Evolutionary conservation across 2,329 filamentous ascomycete genomes (phyloP), one percentile per base, ranked within the genome.

Genomic region (Pseudogymnoascus sp.): DNA sequence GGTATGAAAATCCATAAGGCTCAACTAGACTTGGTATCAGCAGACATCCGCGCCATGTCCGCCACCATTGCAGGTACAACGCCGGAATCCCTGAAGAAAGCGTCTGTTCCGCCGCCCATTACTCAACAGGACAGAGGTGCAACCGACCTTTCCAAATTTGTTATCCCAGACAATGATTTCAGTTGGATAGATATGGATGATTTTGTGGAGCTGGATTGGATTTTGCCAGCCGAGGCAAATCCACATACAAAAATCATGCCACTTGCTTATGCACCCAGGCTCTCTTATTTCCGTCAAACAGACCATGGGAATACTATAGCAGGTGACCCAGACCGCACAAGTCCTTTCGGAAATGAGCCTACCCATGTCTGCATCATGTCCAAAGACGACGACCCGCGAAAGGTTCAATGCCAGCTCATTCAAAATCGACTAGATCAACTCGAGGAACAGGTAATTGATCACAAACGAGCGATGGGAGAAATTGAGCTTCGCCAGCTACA

Each of bases 181-280:
- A 92, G 88, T 61, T 99, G 94, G 94, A 92, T 99, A 65, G 94
- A 99, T 70, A 97, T 99, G 92, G 94, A 99, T 71, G 94, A 99
- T 72, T 99, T 99, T 74, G 92, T 99, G 30, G 94, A 99, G 73
- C 78, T 99, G 20, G 95, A 97, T 72, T 97, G 93, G 93, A 92
- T 96, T 60, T 76, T 97, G 22, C 93, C 93, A 0, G 88, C 90
- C 12, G 90, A 96, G 70, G 85, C 88, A 33, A 95, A 96, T 66
- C 92, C 93, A 0, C 88, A 95, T 67, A 97, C 93, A 0, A 92
- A 94, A 73, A 99, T 99, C 50, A 76, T 99, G 60, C 95, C 95
- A 0, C 81, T 99, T 7, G 92, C 90, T 0, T 97, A 87, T 69
- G 90, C 93, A 18, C 95, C 94, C n/a, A 85, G 94, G 1, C 89